Percentiles rank a stretch among this genome's conserved stretches.
Conservation (phyloP, 192 early-diverging fungal species). For the Umbelopsis ramanniana region DNA sequence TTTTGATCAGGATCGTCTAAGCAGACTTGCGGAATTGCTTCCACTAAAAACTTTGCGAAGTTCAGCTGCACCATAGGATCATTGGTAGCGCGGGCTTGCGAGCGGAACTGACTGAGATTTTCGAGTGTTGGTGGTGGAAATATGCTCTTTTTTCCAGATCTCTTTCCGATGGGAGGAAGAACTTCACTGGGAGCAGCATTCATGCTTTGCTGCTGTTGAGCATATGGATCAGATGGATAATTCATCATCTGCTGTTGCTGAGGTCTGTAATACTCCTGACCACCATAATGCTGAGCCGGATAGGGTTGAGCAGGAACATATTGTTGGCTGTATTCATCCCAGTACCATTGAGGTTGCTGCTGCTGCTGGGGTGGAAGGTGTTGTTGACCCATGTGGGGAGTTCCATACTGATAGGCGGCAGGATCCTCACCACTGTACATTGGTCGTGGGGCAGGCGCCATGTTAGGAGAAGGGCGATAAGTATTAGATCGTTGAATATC, state of each 20-base stretch:
- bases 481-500: slow-evolving; percentile 1
- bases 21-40: slow-evolving; percentile 70
- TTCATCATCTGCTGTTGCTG: slow-evolving; percentile 13
- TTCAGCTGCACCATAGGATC: slow-evolving; percentile 81
- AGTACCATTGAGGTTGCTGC: slow-evolving; percentile 8
- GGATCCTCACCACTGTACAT: slow-evolving; percentile 5
- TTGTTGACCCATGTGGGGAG: slow-evolving; percentile 14
- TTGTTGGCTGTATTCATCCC: slow-evolving; percentile 17
- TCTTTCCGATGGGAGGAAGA: slow-evolving; percentile 12
- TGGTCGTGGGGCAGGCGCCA: not conserved
- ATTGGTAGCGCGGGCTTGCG: slow-evolving; percentile 54
- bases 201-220: not conserved
- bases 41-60: slow-evolving; percentile 88
- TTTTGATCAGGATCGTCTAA: slow-evolving; percentile 71
- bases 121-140: slow-evolving; percentile 44
- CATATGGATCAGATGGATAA: not conserved
- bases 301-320: slow-evolving; percentile 13
- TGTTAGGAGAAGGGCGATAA: not conserved
- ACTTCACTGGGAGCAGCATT: not conserved
- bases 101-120: slow-evolving; percentile 44
- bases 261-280: slow-evolving; percentile 5
- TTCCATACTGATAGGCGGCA: not conserved
- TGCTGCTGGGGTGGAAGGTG: not conserved
- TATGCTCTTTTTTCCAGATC: not conserved
- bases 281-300: not conserved